Percentiles rank a stretch among this genome's conserved stretches.
These are phyloP conservation scores for Pseudocercospora eumusae DNA, from an alignment of 2,329 filamentous ascomycete genomes.

Conservation along the genomic window DNA sequence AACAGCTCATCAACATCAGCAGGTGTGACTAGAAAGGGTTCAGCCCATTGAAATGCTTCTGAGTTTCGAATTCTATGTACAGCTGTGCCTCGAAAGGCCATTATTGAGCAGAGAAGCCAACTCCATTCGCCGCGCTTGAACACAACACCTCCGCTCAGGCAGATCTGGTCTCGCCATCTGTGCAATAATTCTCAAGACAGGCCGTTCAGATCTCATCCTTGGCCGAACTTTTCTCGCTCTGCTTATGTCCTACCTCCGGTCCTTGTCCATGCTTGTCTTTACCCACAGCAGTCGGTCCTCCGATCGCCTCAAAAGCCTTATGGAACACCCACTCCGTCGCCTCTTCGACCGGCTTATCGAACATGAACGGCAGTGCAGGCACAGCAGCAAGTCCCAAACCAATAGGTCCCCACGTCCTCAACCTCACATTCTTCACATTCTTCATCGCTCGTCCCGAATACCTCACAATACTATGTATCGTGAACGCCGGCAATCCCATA, in stretches of 20 bases:
- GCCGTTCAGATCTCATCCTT: neutral
- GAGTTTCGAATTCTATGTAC: neutral
- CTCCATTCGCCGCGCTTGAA: constrained; percentile 7
- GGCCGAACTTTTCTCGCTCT: constrained; percentile 27
- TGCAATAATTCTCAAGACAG: neutral
- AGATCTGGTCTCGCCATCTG: neutral
- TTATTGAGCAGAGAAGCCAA: constrained; percentile 12
- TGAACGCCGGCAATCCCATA: constrained; percentile 93
- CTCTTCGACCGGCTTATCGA: constrained; percentile 89
- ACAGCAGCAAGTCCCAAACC: constrained; percentile 69
- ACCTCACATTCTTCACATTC: constrained; percentile 69
- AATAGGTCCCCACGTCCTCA: constrained; percentile 88
- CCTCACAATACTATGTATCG: constrained; percentile 87
- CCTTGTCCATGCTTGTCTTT: constrained; percentile 44
- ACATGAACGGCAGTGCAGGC: constrained; percentile 78
- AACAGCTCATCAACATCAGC: neutral
- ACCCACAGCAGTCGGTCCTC: constrained; percentile 61
- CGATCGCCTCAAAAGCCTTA: constrained; percentile 72
- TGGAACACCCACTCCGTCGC: constrained; percentile 91
- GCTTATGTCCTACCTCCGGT: constrained; percentile 18
- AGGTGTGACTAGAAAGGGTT: neutral
- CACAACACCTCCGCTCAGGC: neutral
- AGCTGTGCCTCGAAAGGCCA: neutral
- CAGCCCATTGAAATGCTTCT: neutral
- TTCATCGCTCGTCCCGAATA: constrained; percentile 89